Base-by-base conservation (phyloP, 2,329 filamentous ascomycete species). In the Diaporthe ilicicola region DNA sequence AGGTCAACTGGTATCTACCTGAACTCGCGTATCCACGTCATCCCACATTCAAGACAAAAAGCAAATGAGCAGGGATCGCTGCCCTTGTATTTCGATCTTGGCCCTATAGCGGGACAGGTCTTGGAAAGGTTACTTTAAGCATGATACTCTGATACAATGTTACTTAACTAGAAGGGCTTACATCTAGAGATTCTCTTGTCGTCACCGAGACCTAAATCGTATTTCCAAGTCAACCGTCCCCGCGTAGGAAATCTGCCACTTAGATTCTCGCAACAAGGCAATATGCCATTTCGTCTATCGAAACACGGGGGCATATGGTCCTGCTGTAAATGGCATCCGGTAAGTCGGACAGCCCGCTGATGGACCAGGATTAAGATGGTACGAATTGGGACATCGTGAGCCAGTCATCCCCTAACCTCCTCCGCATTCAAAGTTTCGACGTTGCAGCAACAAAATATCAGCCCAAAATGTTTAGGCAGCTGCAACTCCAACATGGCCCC, bases 281-380 rank as follows among this genome's bases (percentile, higher is more conserved):
- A 48, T 62, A 62, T 48, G 42, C 42, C 56, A 48, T 62, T 48
- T 62, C 56, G 56, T 62, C 56, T 62, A 62, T 48, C 42, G 56
- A 62, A 62, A 62, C 56, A 62, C 56, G 48, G 56, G 56, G 56
- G 56, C 59, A 62, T n/a, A n/a, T 27, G 59, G 42, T 48, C 59
- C 22, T 48, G 29, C 59, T 48, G 59, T 62, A 48, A 62, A 62
- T 62, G 34, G 59, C 59, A 62, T 48, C 42, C 59, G 59, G 42
- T 19, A 34, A 17, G 13, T 48, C 59, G 59, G 59, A 48, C 59
- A 62, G 29, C 59, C 59, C 42, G 42, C 42, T 46, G 56, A 27
- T 46, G 5, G 24, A 32, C 39, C 39, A 39, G 55, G 55, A 32
- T 62, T 4, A 39, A 37, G 55, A 32, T 62, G 5, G 42, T 39